Evolutionary conservation across 257 asterid species (phyloP).

Genomic region (Fraxinus americana): DNA sequence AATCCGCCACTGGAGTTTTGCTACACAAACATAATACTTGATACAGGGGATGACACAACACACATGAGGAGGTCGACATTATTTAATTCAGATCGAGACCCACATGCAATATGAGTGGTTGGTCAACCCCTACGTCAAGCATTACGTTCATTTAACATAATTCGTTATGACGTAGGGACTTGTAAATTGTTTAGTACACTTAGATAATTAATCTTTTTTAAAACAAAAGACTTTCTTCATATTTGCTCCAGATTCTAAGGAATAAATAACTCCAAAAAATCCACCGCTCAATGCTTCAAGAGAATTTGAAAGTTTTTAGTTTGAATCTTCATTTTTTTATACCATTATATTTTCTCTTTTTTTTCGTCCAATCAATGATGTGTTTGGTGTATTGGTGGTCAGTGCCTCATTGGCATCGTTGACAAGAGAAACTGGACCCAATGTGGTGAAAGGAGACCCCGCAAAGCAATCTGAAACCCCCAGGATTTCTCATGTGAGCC

Average conservation of each 20-base stretch:
- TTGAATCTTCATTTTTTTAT: background rate
- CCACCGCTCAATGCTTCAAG: background rate
- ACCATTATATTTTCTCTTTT: too few species aligned
- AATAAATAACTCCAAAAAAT: background rate
- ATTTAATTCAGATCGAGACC: too few species aligned
- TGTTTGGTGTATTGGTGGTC: constrained; percentile 1
- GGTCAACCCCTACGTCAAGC: too few species aligned
- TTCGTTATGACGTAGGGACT: too few species aligned
- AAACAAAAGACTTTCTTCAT: too few species aligned
- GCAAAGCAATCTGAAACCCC: constrained; percentile 52
- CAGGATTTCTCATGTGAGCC: constrained; percentile 38
- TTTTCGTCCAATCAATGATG: background rate
- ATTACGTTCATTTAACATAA: too few species aligned
- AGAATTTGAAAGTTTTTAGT: background rate
- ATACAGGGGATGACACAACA: too few species aligned
- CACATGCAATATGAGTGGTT: too few species aligned
- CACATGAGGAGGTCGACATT: too few species aligned
- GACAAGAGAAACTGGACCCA: constrained; percentile 66
- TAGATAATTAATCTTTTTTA: background rate
- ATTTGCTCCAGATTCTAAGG: background rate
- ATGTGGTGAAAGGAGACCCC: constrained; percentile 65
- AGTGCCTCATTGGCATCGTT: constrained; percentile 67
- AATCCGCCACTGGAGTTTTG: too few species aligned
- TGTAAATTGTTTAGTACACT: too few species aligned
- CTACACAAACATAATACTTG: too few species aligned